A percentile compares a stretch with the other conserved stretches of the same genome.
Evolutionary conservation across 345 rosid genomes (phyloP).

Genomic region (Aethionema arabicum): DNA sequence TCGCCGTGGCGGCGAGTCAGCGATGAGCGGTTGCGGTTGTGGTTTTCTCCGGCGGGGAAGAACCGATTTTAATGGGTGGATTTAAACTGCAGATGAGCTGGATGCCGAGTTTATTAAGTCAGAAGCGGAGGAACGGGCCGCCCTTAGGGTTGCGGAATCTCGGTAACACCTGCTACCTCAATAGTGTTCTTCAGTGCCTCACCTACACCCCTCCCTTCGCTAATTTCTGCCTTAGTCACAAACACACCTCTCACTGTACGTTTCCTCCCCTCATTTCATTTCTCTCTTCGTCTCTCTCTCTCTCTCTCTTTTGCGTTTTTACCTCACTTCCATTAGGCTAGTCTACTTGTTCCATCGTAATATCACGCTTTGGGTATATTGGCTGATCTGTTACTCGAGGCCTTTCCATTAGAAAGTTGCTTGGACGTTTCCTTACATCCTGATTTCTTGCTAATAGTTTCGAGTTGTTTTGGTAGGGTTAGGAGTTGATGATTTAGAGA

Average conservation of each 20-base stretch:
- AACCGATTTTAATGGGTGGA: slow-evolving; percentile 44
- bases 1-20: slow-evolving; percentile 33
- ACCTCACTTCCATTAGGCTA: neutral
- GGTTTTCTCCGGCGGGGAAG: slow-evolving; percentile 35
- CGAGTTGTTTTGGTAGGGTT: neutral
- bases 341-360: neutral
- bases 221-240: slow-evolving; percentile 79
- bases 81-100: slow-evolving; percentile 82
- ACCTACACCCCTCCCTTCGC: slow-evolving; percentile 99
- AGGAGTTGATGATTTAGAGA: neutral
- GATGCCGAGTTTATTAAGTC: slow-evolving; percentile 88
- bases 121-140: slow-evolving; percentile 68
- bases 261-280: neutral
- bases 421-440: slow-evolving; percentile 4
- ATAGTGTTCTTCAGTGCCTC: slow-evolving; percentile 92
- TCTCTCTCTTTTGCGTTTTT: neutral
- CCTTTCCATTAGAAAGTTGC: slow-evolving; percentile 1
- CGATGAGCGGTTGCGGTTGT: slow-evolving; percentile 28
- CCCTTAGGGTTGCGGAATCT: slow-evolving; percentile 93
- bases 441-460: slow-evolving; percentile 7
- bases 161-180: slow-evolving; percentile 96
- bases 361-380: neutral
- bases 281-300: neutral
- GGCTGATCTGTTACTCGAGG: neutral
- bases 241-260: slow-evolving; percentile 83